A percentile compares a stretch with the other conserved stretches of the same genome.
Conservation (phyloP, 108 stramenopile genomes). For the Nannochloropsis gaditana region DNA sequence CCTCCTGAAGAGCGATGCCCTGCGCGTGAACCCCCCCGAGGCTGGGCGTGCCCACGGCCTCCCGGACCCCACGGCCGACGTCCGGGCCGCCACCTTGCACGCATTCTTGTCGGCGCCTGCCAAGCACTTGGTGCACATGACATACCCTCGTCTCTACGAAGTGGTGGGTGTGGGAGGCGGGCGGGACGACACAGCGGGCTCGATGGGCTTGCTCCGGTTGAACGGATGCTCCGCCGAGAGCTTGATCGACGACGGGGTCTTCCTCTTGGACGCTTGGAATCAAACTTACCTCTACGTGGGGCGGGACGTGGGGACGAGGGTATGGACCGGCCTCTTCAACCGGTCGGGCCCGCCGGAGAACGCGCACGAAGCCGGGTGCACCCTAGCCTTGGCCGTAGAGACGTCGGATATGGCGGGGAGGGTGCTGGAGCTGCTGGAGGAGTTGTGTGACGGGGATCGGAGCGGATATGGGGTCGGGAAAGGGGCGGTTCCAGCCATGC, state of each 20-base stretch:
- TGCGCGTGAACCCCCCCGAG: slow-evolving; percentile 27
- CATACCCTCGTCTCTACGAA: not conserved
- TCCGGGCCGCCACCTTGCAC: not conserved
- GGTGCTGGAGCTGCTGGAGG: not conserved
- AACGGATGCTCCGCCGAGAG: not conserved
- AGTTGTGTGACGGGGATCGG: not conserved
- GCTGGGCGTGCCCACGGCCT: not conserved
- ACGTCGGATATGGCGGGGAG: slow-evolving; percentile 3
- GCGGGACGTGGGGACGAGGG: slow-evolving; percentile 50
- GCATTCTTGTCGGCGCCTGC: slow-evolving; percentile 24
- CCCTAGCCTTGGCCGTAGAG: not conserved
- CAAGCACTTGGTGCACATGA: not conserved
- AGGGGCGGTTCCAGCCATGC: slow-evolving; percentile 23
- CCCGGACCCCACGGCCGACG: not conserved
- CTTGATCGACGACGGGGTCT: not conserved
- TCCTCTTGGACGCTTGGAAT: slow-evolving; percentile 54
- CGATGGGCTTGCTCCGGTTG: not conserved
- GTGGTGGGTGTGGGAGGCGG: not conserved
- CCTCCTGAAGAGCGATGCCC: slow-evolving; percentile 41
- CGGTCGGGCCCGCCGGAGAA: not conserved
- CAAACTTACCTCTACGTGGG: slow-evolving; percentile 59
- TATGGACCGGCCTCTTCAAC: slow-evolving; percentile 31
- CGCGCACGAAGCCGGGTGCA: not conserved
- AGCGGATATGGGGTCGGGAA: not conserved
- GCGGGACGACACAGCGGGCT: not conserved